Conservation (phyloP, 306 rosid species). For the Pyrus communis region DNA sequence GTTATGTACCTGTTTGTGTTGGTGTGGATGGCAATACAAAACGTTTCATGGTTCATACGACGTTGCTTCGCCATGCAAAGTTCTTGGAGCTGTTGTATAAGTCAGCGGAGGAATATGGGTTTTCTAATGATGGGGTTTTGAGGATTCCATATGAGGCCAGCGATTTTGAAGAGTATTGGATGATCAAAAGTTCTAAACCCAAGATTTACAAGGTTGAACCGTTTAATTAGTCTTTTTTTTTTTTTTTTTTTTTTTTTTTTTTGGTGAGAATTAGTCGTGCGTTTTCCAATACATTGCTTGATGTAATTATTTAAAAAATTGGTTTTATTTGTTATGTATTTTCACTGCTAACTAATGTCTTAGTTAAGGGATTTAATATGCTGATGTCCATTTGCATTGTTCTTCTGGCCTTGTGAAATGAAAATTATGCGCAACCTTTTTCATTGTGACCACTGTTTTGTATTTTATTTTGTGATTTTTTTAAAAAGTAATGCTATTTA, state of each 20-base stretch:
- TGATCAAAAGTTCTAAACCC: conserved; percentile 23
- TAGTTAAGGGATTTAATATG: no score
- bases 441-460: no score
- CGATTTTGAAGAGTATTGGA: conserved; percentile 41
- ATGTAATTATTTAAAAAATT: neutral
- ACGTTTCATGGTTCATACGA: conserved; percentile 33
- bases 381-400: no score
- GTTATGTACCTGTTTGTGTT: conserved; percentile 49
- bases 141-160: conserved; percentile 39
- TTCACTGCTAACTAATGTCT: no score
- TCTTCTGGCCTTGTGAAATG: no score
- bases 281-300: neutral
- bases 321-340: no score
- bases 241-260: no score
- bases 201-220: conserved; percentile 20
- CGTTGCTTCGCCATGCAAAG: conserved; percentile 22
- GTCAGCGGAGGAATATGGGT: conserved; percentile 42
- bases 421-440: no score
- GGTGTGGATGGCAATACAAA: conserved; percentile 24
- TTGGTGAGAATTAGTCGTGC: no score
- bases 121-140: conserved; percentile 38
- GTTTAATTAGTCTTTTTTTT: neutral
- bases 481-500: no score
- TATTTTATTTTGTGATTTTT: no score
- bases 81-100: conserved; percentile 32